Base-by-base conservation (phyloP, 345 rosid species). In the Lagerstroemia speciosa region DNA sequence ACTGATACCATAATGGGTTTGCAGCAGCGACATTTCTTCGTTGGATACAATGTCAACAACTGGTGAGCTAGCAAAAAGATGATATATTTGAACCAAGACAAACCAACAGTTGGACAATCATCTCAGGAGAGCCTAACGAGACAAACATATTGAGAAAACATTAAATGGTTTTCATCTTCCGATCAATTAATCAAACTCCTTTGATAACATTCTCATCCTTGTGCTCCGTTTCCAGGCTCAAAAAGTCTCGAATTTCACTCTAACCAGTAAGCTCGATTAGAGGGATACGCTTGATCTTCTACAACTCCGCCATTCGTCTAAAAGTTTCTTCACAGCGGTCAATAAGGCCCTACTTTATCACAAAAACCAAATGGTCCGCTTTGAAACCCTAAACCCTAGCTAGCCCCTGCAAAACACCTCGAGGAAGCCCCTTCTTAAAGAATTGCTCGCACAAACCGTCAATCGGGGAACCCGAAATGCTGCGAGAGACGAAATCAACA, bases 381-480 rank as follows among this genome's bases (percentile, higher is more conserved):
- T 8, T 41, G 33, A 69, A 74, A 76, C 75, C 76, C 80, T 71
- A 74, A 78, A 76, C 80, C 78, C 78, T 10, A 52, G 22, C 19
- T 37, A n/a, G n/a, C n/a, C 46, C 31, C 66, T 17, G 30, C 24
- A 31, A 38, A 68, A 22, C 41, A 41, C 64, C 65, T 34, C 53
- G 46, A 40, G 34, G 65, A 32, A 57, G 62, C 29, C 65, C 64
- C 31, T 40, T 8, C 10, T n/a, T 16, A 32, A 31, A 62, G 27
- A 58, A 69, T 36, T 48, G 31, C 61, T 11, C 69, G 26, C 12
- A 19, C 11, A 27, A 14, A 10, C 69, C 26, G n/a, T 24, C 40
- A 27, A 2, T 3, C 15, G 15, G 2, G 38, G 24, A 14, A n/a
- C 30, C 60, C n/a, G 24, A 33, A 63, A 14, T 63, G 37, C 41